A percentile compares a stretch with the other conserved stretches of the same genome.
phyloP scores from a whole-genome alignment of 2,329 filamentous ascomycete species.

The Arthrobotrys musiformis region DNA sequence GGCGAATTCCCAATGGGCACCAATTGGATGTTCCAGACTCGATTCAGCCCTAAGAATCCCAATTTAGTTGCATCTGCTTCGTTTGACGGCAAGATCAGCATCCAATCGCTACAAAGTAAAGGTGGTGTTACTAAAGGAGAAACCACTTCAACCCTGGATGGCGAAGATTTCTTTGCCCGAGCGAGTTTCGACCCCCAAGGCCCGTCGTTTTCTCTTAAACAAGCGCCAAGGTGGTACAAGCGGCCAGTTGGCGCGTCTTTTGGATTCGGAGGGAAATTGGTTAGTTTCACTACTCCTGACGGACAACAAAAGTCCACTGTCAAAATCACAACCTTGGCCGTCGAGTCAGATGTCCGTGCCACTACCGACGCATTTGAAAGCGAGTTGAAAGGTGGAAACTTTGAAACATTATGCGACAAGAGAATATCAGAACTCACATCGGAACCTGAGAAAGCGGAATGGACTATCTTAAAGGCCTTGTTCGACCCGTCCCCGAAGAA shows the following conservation, averaged over 20 bases:
- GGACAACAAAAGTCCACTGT: slow-evolving; percentile 80
- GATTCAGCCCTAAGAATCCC: slow-evolving; percentile 93
- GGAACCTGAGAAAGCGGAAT: slow-evolving; percentile 94
- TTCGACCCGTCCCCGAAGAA: slow-evolving; percentile 85
- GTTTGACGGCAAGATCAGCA: slow-evolving; percentile 93
- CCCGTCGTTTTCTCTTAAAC: slow-evolving; percentile 84
- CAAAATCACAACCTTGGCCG: slow-evolving; percentile 84
- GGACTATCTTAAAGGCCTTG: slow-evolving; percentile 91
- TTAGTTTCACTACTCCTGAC: slow-evolving; percentile 75
- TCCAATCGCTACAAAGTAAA: slow-evolving; percentile 89
- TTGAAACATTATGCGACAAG: slow-evolving; percentile 80
- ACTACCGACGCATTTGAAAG: slow-evolving; percentile 88
- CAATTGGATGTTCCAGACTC: slow-evolving; percentile 98
- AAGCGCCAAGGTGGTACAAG: slow-evolving; percentile 90
- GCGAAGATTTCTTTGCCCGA: slow-evolving; percentile 95
- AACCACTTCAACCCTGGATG: slow-evolving; percentile 77
- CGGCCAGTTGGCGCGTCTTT: slow-evolving; percentile 87
- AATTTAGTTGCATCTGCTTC: slow-evolving; percentile 92
- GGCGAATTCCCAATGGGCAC: slow-evolving; percentile 97
- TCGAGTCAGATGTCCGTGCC: slow-evolving; percentile 84
- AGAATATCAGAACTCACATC: slow-evolving; percentile 79
- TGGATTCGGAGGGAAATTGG: slow-evolving; percentile 92
- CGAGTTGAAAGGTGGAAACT: slow-evolving; percentile 79
- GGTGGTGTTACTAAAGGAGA: slow-evolving; percentile 67
- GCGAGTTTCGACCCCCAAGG: slow-evolving; percentile 91